Evolutionary conservation across 441 rosid species (phyloP).

Genomic region (Gossypium lobatum): DNA sequence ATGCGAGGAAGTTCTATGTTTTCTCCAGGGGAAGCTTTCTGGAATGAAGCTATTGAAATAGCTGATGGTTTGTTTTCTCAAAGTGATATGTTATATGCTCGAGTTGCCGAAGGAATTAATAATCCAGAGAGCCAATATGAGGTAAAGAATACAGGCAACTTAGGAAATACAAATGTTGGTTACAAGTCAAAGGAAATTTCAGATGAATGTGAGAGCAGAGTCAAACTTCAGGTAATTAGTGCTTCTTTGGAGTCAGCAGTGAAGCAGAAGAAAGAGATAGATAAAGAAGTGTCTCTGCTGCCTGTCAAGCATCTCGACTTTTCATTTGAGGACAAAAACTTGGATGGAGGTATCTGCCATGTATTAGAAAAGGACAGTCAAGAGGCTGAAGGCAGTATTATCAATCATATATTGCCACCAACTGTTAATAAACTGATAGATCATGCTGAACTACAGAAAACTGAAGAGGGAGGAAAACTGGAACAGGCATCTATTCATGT

Average conservation of each 20-base stretch:
- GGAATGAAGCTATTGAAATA: constrained; percentile 91
- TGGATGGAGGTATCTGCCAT: constrained; percentile 26
- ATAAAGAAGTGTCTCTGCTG: constrained; percentile 47
- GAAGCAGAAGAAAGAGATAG: constrained; percentile 33
- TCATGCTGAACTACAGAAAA: constrained; percentile 21
- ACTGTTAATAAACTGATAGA: constrained; percentile 20
- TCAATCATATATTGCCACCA: constrained; percentile 25
- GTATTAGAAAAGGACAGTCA: constrained; percentile 26
- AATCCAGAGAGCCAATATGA: constrained; percentile 20
- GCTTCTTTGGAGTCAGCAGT: constrained; percentile 33
- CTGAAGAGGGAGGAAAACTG: constrained; percentile 26
- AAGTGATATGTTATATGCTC: constrained; percentile 25
- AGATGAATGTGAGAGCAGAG: constrained; percentile 40
- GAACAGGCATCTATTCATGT: constrained; percentile 19
- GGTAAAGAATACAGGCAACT: constrained; percentile 20
- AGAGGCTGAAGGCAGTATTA: constrained; percentile 35
- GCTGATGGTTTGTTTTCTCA: constrained; percentile 73
- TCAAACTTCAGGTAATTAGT: constrained; percentile 25
- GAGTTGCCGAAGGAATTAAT: constrained; percentile 25
- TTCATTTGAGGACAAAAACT: constrained; percentile 53
- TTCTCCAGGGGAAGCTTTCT: constrained; percentile 92
- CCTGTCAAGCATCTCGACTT: constrained; percentile 88
- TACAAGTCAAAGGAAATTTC: constrained; percentile 34
- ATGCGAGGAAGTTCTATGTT: constrained; percentile 79
- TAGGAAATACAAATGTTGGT: constrained; percentile 24